Percentiles rank a stretch among this genome's conserved stretches.
Evolutionary conservation across 75 land plant species (phyloP).

Genomic region (Larix kaempferi): DNA sequence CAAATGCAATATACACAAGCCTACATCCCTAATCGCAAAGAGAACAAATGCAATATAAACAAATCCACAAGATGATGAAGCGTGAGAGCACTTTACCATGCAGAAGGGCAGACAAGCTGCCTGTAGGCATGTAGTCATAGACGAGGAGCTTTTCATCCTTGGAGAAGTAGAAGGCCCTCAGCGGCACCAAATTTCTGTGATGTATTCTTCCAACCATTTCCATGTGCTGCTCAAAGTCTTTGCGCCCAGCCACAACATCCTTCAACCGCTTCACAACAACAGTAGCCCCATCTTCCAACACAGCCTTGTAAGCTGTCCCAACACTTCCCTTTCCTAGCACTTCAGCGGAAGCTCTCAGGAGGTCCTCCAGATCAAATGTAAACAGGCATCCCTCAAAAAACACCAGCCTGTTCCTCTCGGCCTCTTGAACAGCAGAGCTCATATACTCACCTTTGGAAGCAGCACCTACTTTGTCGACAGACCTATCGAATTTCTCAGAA

Average conservation of each 20-base stretch:
- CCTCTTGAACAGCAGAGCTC: conserved; percentile 39
- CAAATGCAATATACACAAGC: no score
- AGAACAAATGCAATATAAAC: no score
- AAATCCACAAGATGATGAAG: no score
- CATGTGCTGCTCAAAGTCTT: conserved; percentile 69
- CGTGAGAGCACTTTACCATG: conserved; percentile 46
- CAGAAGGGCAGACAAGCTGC: conserved; percentile 63
- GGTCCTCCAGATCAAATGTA: conserved; percentile 78
- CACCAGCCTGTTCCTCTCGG: conserved; percentile 70
- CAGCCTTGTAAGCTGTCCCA: conserved; percentile 79
- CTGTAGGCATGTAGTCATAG: conserved; percentile 53
- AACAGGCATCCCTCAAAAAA: conserved; percentile 55
- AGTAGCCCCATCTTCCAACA: conserved; percentile 70
- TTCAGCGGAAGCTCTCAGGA: conserved; percentile 90
- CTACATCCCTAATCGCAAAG: no score
- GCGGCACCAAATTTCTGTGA: conserved; percentile 55
- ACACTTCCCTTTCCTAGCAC: conserved; percentile 82
- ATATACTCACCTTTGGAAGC: conserved; percentile 47
- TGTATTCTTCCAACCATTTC: conserved; percentile 54
- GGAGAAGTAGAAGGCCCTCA: conserved; percentile 80
- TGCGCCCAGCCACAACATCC: conserved; percentile 53
- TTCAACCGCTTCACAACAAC: conserved; percentile 85
- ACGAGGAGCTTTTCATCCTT: conserved; percentile 93
- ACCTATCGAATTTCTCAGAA: conserved; percentile 11
- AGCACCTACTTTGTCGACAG: conserved; percentile 11